Conservation (phyloP, 495 filamentous ascomycete species). For the Penicillium macrosclerotiorum region DNA sequence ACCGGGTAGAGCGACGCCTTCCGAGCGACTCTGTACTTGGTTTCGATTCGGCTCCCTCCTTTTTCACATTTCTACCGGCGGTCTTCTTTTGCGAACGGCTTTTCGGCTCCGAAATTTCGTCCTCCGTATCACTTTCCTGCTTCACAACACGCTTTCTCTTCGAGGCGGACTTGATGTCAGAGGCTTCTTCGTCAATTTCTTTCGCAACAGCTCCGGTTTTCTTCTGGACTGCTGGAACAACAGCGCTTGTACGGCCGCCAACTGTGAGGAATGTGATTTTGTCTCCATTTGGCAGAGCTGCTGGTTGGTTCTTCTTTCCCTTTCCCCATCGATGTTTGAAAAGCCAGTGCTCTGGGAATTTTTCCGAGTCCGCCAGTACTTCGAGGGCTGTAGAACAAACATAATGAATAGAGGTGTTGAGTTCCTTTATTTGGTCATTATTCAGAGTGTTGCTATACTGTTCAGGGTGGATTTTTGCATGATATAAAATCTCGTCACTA, state of each 20-base stretch:
- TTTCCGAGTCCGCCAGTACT: constrained; percentile 72
- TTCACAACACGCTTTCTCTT: constrained; percentile 42
- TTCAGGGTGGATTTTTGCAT: constrained; percentile 86
- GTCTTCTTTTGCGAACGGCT: constrained; percentile 20
- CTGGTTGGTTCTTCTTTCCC: constrained; percentile 70
- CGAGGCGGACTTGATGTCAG: constrained; percentile 16
- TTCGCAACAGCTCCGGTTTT: constrained; percentile 59
- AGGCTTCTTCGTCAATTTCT: constrained; percentile 29
- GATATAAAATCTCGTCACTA: constrained; percentile 84
- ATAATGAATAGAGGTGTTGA: constrained; percentile 72
- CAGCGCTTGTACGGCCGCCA: constrained; percentile 83
- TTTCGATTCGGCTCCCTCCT: constrained; percentile 12
- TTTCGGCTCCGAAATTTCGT: constrained; percentile 22
- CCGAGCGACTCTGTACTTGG: neutral
- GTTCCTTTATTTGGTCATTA: constrained; percentile 64
- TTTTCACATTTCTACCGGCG: constrained; percentile 26
- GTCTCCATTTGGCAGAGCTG: constrained; percentile 74
- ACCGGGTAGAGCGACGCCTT: constrained; percentile 41
- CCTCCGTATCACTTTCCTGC: constrained; percentile 29
- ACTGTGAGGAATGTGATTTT: constrained; percentile 82
- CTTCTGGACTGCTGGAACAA: constrained; percentile 82
- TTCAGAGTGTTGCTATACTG: constrained; percentile 82
- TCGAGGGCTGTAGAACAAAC: constrained; percentile 79
- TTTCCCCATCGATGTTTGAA: constrained; percentile 91
- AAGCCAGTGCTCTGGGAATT: constrained; percentile 88